phyloP scores from a whole-genome alignment of 2,329 filamentous ascomycete species.

The Juglanconis oblonga region DNA sequence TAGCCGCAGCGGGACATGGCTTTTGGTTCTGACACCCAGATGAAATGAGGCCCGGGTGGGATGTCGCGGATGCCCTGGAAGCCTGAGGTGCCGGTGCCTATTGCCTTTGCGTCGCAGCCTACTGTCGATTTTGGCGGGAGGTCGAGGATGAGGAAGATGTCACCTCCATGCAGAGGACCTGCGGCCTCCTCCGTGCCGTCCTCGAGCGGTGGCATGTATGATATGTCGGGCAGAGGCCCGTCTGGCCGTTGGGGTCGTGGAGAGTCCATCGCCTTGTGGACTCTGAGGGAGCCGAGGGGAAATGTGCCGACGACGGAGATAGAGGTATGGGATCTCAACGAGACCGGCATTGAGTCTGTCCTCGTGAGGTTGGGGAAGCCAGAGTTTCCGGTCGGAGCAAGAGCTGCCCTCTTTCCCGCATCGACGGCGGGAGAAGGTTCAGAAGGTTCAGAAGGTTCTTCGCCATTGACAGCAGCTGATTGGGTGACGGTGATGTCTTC shows the following conservation, averaged over 20 bases:
- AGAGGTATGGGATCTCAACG: constrained; percentile 33
- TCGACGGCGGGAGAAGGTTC: not conserved
- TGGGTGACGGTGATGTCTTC: not conserved
- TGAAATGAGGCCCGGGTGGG: constrained; percentile 54
- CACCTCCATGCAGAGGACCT: constrained; percentile 21
- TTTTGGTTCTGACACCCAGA: constrained; percentile 53
- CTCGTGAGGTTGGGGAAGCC: constrained; percentile 29
- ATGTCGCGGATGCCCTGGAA: constrained; percentile 55
- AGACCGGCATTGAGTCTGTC: constrained; percentile 33
- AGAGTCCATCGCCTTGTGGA: constrained; percentile 32
- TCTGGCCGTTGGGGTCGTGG: constrained; percentile 20
- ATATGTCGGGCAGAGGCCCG: not conserved
- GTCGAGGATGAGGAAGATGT: constrained; percentile 51
- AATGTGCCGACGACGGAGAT: constrained; percentile 36
- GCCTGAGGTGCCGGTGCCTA: constrained; percentile 37
- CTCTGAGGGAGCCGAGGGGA: constrained; percentile 41
- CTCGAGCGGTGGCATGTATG: constrained; percentile 14
- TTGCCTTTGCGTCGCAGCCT: constrained; percentile 50
- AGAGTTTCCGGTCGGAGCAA: constrained; percentile 6
- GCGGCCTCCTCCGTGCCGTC: not conserved
- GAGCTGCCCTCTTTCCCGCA: not conserved
- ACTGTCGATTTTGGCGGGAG: constrained; percentile 50
- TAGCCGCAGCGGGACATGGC: constrained; percentile 53
- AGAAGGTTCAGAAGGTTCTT: not conserved
- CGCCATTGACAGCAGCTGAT: not conserved